These are phyloP conservation scores for Aquilaria agallochum DNA, from an alignment of 441 rosid genomes.

Conservation along the genomic window DNA sequence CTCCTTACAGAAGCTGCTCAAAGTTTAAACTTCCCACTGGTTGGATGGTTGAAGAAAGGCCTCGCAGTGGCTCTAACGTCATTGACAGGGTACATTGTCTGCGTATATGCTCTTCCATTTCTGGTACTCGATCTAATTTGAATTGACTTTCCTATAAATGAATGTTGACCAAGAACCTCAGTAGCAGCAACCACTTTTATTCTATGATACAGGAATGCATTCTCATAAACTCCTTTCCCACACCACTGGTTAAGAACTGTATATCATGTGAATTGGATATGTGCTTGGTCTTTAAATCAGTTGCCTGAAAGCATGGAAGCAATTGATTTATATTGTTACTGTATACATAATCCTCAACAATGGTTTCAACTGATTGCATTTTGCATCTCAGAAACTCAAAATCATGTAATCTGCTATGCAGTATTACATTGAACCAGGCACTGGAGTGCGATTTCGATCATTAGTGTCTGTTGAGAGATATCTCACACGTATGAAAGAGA, in stretches of 20 bases:
- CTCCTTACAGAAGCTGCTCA: conserved; percentile 10
- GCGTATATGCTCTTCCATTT: background rate
- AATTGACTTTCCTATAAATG: no score
- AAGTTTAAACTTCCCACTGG: conserved; percentile 38
- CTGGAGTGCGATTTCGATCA: conserved; percentile 45
- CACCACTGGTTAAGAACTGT: no score
- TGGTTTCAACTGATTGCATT: conserved; percentile 6
- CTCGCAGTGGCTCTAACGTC: background rate
- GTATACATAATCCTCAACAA: background rate
- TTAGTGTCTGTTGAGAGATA: conserved; percentile 41
- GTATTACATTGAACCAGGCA: conserved; percentile 52
- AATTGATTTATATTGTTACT: no score
- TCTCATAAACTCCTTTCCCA: no score
- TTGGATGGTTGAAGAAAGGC: conserved; percentile 45
- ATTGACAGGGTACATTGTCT: conserved; percentile 43
- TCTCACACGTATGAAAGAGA: conserved; percentile 19
- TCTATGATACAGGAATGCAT: no score
- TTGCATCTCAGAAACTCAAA: conserved; percentile 6
- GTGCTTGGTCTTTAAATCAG: no score
- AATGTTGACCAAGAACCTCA: no score
- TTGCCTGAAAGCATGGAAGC: no score
- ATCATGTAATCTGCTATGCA: conserved; percentile 20
- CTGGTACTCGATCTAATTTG: background rate
- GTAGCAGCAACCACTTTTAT: no score
- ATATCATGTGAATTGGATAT: no score